These are phyloP conservation scores for Adansonia grandidieri DNA, from an alignment of 441 rosid species.

Conservation along the genomic window DNA sequence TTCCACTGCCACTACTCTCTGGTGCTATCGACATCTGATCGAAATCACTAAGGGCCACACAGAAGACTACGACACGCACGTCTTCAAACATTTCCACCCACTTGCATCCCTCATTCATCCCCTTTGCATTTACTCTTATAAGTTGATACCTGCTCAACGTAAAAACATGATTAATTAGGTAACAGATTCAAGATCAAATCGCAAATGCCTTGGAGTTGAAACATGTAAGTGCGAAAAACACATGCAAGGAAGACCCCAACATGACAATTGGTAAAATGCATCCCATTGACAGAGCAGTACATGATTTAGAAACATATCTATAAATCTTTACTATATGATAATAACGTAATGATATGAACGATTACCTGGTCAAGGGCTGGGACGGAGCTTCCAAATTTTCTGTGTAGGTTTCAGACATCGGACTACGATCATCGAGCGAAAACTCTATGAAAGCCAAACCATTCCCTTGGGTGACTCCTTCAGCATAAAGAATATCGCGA, in stretches of 20 bases:
- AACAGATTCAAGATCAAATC: slow-evolving; percentile 1
- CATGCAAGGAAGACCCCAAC: background rate
- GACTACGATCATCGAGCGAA: slow-evolving; percentile 85
- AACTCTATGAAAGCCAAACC: slow-evolving; percentile 97
- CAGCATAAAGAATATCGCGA: slow-evolving; percentile 90
- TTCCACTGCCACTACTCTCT: slow-evolving; percentile 52
- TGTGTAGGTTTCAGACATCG: slow-evolving; percentile 84
- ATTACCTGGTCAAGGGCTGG: slow-evolving; percentile 71
- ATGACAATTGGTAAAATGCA: background rate
- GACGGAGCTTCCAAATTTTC: slow-evolving; percentile 70
- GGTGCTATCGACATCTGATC: slow-evolving; percentile 68
- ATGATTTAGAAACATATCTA: background rate
- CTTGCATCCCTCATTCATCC: slow-evolving; percentile 96
- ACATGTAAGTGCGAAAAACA: background rate
- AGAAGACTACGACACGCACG: slow-evolving; percentile 81
- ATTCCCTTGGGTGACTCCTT: slow-evolving; percentile 98
- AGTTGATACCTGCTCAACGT: slow-evolving; percentile 71
- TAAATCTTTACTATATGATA: background rate
- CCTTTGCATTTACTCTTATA: slow-evolving; percentile 84
- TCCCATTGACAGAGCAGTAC: background rate
- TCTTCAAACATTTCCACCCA: slow-evolving; percentile 99
- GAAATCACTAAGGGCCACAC: slow-evolving; percentile 83
- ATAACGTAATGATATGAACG: slow-evolving; percentile 1
- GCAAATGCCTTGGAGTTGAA: background rate
- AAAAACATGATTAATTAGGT: slow-evolving; percentile 9